Percentiles rank a stretch among this genome's conserved stretches.
phyloP scores from a whole-genome alignment of 495 filamentous ascomycete genomes.

The Talaromyces thailandensis region DNA sequence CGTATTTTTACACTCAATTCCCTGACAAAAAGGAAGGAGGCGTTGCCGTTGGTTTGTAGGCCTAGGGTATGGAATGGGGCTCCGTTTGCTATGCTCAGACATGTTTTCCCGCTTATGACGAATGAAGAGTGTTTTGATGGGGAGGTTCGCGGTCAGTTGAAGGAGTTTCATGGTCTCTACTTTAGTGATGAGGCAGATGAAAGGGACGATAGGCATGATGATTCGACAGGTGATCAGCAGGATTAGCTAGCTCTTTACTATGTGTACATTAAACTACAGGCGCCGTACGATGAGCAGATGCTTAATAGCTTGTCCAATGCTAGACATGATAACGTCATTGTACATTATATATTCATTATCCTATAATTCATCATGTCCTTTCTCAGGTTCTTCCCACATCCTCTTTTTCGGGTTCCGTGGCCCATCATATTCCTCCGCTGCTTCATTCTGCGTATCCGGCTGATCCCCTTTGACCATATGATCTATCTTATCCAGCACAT shows the following conservation, averaged over 20 bases:
- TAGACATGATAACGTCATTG: neutral
- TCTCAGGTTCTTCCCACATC: conserved; percentile 61
- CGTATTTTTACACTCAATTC: neutral
- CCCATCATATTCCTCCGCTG: conserved; percentile 29
- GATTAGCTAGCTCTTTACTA: too few species aligned
- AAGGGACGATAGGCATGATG: too few species aligned
- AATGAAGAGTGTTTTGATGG: neutral
- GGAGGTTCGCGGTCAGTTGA: neutral
- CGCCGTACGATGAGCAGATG: neutral
- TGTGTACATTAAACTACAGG: neutral
- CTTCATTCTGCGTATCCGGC: conserved; percentile 22
- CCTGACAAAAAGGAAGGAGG: neutral
- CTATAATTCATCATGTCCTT: conserved; percentile 43
- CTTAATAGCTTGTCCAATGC: neutral
- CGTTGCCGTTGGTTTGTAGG: neutral
- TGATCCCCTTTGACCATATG: conserved; percentile 43
- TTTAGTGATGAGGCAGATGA: neutral
- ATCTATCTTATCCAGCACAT: conserved; percentile 44
- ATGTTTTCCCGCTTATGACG: neutral
- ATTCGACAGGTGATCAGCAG: too few species aligned
- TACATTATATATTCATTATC: neutral
- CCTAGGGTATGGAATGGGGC: neutral
- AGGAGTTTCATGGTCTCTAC: neutral
- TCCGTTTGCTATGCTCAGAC: neutral
- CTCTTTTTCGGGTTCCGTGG: conserved; percentile 71